phyloP scores from a whole-genome alignment of 306 rosid species.

The Abrus pulchellus region DNA sequence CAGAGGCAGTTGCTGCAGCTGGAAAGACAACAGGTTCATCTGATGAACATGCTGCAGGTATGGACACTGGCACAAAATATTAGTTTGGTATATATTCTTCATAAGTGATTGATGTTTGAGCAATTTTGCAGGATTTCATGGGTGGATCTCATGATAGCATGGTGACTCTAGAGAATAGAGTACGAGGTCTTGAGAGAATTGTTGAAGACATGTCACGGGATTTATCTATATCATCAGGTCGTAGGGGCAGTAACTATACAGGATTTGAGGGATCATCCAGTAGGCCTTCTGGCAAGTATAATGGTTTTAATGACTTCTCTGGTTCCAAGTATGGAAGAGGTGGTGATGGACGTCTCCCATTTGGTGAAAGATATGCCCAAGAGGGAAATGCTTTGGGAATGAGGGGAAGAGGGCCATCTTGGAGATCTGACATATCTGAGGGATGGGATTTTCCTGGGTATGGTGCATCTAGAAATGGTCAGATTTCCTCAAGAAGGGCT shows the following conservation, averaged over 20 bases:
- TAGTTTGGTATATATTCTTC: constrained; percentile 41
- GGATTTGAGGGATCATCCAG: constrained; percentile 86
- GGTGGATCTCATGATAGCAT: constrained; percentile 98
- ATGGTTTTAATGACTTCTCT: constrained; percentile 80
- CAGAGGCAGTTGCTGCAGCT: constrained; percentile 92
- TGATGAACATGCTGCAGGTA: constrained; percentile 99
- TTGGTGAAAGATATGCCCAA: constrained; percentile 81
- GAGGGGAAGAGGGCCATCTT: constrained; percentile 86
- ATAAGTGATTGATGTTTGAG: constrained; percentile 33
- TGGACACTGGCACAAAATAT: constrained; percentile 36
- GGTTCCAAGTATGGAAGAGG: constrained; percentile 80
- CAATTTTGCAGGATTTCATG: constrained; percentile 91
- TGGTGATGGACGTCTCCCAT: constrained; percentile 76
- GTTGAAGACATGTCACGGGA: constrained; percentile 97
- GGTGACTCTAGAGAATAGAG: constrained; percentile 97
- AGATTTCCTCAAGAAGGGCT: constrained; percentile 76
- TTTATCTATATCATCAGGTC: constrained; percentile 84
- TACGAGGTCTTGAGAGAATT: constrained; percentile 95
- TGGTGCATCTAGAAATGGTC: constrained; percentile 81
- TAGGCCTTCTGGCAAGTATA: constrained; percentile 81
- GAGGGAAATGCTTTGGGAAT: constrained; percentile 76
- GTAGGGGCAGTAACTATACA: constrained; percentile 76
- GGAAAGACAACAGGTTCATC: constrained; percentile 96
- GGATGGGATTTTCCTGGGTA: constrained; percentile 81
- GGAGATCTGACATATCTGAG: constrained; percentile 86